phyloP scores from a whole-genome alignment of 2,329 filamentous ascomycete species.

The Macrophomina phaseolina region DNA sequence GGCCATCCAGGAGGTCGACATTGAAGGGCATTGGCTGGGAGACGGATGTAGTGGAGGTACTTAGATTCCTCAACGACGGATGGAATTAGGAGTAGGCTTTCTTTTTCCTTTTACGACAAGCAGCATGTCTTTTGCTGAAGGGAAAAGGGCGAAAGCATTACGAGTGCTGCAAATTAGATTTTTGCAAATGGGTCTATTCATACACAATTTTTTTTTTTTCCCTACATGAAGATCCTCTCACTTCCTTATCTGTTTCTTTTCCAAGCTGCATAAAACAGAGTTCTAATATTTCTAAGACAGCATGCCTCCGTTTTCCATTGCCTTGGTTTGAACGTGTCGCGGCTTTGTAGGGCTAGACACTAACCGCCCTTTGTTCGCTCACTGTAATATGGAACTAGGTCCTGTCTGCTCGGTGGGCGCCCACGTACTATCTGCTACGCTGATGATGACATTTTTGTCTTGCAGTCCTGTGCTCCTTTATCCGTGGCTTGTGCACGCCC shows the following conservation, averaged over 20 bases:
- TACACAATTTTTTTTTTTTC: neutral
- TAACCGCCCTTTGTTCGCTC: too few relatives aligned
- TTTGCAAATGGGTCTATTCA: constrained; percentile 11
- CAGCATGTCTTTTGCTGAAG: constrained; percentile 2
- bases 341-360: too few relatives aligned
- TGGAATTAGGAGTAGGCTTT: neutral
- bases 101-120: constrained; percentile 5
- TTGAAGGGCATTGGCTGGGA: neutral
- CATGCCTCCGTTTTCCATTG: too few relatives aligned
- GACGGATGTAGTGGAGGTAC: neutral
- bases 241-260: neutral
- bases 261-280: too few relatives aligned
- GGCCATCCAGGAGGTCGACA: neutral
- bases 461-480: too few relatives aligned
- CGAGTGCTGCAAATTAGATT: constrained; percentile 16
- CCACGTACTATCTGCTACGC: too few relatives aligned
- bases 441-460: too few relatives aligned
- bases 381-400: too few relatives aligned
- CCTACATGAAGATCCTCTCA: neutral
- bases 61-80: neutral
- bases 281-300: too few relatives aligned
- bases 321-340: too few relatives aligned
- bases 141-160: constrained; percentile 2
- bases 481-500: too few relatives aligned
- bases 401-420: too few relatives aligned